These are phyloP conservation scores for Verticillium zaregamsianum DNA, from an alignment of 2,329 filamentous ascomycete species.

Conservation along the genomic window DNA sequence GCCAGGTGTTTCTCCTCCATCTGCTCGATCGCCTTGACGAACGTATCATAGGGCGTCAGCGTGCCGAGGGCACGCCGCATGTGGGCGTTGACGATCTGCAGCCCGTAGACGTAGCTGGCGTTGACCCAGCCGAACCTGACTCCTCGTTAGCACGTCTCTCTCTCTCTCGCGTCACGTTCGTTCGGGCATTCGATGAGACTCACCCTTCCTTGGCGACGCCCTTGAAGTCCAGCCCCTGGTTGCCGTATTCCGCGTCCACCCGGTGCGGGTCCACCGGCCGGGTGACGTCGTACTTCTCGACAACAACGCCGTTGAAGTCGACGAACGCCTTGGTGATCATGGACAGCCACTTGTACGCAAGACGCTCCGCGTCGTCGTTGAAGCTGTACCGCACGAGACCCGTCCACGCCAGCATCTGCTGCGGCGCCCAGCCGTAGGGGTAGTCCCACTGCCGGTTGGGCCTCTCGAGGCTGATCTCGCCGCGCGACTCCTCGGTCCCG, in stretches of 20 bases:
- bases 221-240: constrained; percentile 93
- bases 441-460: constrained; percentile 99
- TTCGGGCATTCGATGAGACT: constrained; percentile 33
- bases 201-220: constrained; percentile 94
- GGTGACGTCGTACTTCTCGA: constrained; percentile 98
- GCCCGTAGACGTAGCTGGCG: constrained; percentile 90
- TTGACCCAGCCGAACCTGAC: constrained; percentile 96
- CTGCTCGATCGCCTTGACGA: constrained; percentile 62
- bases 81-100: constrained; percentile 83
- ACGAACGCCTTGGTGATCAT: constrained; percentile 99
- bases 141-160: constrained; percentile 20
- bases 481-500: constrained; percentile 85
- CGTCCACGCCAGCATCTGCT: constrained; percentile 97
- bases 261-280: constrained; percentile 84
- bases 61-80: constrained; percentile 86
- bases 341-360: constrained; percentile 95
- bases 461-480: constrained; percentile 70
- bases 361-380: constrained; percentile 78
- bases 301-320: constrained; percentile 96
- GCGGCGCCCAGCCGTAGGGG: constrained; percentile 96
- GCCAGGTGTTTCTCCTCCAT: constrained; percentile 50
- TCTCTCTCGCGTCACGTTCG: background rate
- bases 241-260: constrained; percentile 95
- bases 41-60: constrained; percentile 81
- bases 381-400: constrained; percentile 90